A percentile compares a stretch with the other conserved stretches of the same genome.
These are phyloP conservation scores for Telopea speciosissima DNA, from an alignment of 177 flowering plant species.

Conservation along the genomic window DNA sequence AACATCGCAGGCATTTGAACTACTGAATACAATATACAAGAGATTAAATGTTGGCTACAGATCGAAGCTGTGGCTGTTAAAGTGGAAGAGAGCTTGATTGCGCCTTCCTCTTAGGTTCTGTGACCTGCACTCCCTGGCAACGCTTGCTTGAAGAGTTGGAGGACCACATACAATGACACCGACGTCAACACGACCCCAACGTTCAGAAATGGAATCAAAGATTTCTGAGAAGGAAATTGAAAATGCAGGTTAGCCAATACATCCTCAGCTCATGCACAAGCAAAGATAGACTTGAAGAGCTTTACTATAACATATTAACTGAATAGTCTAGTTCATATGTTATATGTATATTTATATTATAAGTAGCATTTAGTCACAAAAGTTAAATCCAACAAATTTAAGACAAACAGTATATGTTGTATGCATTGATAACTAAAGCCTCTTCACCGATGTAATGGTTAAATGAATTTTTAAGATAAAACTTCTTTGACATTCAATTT, in stretches of 20 bases:
- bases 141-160: slow-evolving; percentile 61
- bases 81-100: slow-evolving; percentile 62
- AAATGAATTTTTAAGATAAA: not conserved
- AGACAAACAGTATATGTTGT: not conserved
- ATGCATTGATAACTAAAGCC: not conserved
- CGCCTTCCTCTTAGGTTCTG: slow-evolving; percentile 38
- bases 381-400: not conserved
- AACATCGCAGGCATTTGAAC: not conserved
- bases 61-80: slow-evolving; percentile 90
- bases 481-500: not conserved
- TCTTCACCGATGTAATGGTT: not conserved
- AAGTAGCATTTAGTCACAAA: not conserved
- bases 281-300: not conserved
- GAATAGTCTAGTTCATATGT: not conserved
- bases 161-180: slow-evolving; percentile 96
- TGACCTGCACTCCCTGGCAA: slow-evolving; percentile 77
- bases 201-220: slow-evolving; percentile 38
- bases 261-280: not conserved
- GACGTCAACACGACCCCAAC: slow-evolving; percentile 69
- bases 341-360: too few species aligned
- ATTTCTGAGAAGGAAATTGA: slow-evolving; percentile 45
- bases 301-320: not conserved
- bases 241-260: not conserved
- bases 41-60: slow-evolving; percentile 19
- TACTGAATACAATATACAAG: not conserved